phyloP scores from a whole-genome alignment of 2,329 filamentous ascomycete species.

The Exophiala spinifera region DNA sequence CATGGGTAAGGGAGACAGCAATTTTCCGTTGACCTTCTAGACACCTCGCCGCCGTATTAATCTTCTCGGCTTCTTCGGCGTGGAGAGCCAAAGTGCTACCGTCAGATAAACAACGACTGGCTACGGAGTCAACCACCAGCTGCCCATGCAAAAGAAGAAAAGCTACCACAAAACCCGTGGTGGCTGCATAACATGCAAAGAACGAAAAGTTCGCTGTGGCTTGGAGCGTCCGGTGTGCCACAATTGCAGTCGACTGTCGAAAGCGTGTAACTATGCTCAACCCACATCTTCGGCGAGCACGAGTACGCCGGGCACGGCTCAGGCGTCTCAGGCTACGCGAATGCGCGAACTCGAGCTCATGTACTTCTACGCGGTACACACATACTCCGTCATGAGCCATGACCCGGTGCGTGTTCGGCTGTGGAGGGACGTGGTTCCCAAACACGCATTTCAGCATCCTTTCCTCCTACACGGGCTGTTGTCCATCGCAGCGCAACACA shows the following conservation, averaged over 20 bases:
- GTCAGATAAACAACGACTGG: no score
- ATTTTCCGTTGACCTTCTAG: no score
- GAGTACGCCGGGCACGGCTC: background rate
- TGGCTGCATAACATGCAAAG: slow-evolving; percentile 7
- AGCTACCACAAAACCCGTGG: slow-evolving; percentile 5
- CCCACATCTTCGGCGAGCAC: background rate
- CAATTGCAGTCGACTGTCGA: slow-evolving; percentile 9
- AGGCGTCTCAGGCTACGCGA: background rate
- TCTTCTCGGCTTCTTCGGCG: no score
- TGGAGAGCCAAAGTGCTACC: no score
- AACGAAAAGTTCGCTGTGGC: slow-evolving; percentile 5
- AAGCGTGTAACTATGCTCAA: background rate
- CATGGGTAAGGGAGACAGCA: no score
- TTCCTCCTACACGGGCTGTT: slow-evolving; percentile 42
- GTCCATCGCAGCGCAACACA: slow-evolving; percentile 38
- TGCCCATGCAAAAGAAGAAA: background rate
- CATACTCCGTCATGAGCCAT: slow-evolving; percentile 25
- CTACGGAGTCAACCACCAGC: background rate
- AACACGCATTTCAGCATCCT: slow-evolving; percentile 36
- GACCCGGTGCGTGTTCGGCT: slow-evolving; percentile 24
- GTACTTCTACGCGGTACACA: slow-evolving; percentile 41
- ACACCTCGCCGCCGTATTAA: no score
- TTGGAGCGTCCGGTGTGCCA: slow-evolving; percentile 9
- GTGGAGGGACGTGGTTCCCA: slow-evolving; percentile 40
- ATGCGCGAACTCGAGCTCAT: slow-evolving; percentile 34